Evolutionary conservation across 768 basidiomycete genomes (phyloP).

Genomic region (Leccinum sublutescens): DNA sequence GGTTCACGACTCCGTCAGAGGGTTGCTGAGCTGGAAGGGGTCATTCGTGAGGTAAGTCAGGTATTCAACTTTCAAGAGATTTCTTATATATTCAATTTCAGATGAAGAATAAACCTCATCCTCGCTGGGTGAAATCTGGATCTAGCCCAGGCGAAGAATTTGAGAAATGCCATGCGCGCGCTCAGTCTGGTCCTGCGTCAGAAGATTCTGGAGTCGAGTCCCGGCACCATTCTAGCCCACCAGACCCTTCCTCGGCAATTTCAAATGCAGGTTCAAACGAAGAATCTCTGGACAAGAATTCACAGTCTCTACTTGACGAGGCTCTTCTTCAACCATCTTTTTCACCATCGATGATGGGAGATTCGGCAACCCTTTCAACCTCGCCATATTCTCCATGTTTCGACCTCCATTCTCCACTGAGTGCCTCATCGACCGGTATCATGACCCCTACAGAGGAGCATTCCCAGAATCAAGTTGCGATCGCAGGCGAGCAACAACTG

Average conservation of each 20-base stretch:
- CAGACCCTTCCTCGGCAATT: slow-evolving; percentile 3
- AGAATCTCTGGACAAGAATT: slow-evolving; percentile 3
- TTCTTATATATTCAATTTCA: slow-evolving; percentile 25
- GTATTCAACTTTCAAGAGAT: background rate
- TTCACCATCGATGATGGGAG: slow-evolving; percentile 33
- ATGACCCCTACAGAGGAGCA: slow-evolving; percentile 49
- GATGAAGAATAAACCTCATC: slow-evolving; percentile 74
- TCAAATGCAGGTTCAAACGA: slow-evolving; percentile 5
- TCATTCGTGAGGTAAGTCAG: slow-evolving; percentile 67
- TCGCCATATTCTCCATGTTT: slow-evolving; percentile 18
- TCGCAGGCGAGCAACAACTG: slow-evolving; percentile 24
- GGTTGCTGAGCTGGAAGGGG: slow-evolving; percentile 80
- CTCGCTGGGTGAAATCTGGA: slow-evolving; percentile 48
- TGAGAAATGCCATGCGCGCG: slow-evolving; percentile 25
- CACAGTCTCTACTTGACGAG: slow-evolving; percentile 2
- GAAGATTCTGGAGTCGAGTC: slow-evolving; percentile 9
- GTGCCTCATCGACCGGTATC: slow-evolving; percentile 34
- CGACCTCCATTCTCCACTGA: slow-evolving; percentile 23
- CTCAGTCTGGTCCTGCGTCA: slow-evolving; percentile 20
- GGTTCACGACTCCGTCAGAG: slow-evolving; percentile 64
- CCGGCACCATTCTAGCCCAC: slow-evolving; percentile 3
- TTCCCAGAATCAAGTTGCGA: slow-evolving; percentile 31
- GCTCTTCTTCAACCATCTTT: slow-evolving; percentile 28
- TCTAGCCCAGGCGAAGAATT: slow-evolving; percentile 25
- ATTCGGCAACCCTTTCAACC: slow-evolving; percentile 18